Evolutionary conservation across 352 stramenopile species (phyloP).

Genomic region (Phytopythium litorale): DNA sequence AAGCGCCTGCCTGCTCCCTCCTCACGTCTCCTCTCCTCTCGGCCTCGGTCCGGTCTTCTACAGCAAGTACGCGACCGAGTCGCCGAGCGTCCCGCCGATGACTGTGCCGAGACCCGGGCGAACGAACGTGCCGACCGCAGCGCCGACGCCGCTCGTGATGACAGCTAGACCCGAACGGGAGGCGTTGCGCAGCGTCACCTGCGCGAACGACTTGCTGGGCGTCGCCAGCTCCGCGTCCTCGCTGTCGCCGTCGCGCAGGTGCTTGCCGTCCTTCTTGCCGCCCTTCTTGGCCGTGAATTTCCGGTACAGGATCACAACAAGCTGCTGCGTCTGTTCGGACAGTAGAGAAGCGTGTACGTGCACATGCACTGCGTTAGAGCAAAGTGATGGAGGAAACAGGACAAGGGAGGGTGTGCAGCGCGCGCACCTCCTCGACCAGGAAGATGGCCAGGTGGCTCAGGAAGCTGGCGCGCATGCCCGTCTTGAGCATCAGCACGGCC

Average conservation of each 20-base stretch:
- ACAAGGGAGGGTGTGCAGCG: not conserved
- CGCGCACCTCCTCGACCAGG: constrained; percentile 71
- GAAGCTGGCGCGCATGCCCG: constrained; percentile 70
- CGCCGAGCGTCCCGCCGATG: constrained; percentile 70
- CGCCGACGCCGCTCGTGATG: constrained; percentile 63
- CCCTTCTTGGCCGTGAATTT: constrained; percentile 38
- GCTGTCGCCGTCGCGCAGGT: constrained; percentile 29
- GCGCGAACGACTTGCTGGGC: constrained; percentile 32
- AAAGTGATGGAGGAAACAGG: no score
- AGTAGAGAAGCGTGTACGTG: not conserved
- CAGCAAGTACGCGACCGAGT: constrained; percentile 78
- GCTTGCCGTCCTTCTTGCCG: constrained; percentile 32
- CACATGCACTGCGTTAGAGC: no score
- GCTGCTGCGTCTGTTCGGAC: constrained; percentile 49
- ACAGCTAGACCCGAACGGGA: constrained; percentile 60
- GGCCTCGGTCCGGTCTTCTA: constrained; percentile 13
- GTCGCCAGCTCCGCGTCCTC: constrained; percentile 23
- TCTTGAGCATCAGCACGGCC: constrained; percentile 68
- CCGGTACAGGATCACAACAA: constrained; percentile 68
- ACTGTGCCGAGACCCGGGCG: constrained; percentile 74
- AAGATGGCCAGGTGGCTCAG: constrained; percentile 79
- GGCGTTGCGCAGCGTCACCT: constrained; percentile 53
- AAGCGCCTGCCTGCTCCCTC: no score
- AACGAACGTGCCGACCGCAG: constrained; percentile 65
- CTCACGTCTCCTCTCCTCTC: no score